Conservation (phyloP, 192 early-diverging fungal genomes). For the Dispira simplex region DNA sequence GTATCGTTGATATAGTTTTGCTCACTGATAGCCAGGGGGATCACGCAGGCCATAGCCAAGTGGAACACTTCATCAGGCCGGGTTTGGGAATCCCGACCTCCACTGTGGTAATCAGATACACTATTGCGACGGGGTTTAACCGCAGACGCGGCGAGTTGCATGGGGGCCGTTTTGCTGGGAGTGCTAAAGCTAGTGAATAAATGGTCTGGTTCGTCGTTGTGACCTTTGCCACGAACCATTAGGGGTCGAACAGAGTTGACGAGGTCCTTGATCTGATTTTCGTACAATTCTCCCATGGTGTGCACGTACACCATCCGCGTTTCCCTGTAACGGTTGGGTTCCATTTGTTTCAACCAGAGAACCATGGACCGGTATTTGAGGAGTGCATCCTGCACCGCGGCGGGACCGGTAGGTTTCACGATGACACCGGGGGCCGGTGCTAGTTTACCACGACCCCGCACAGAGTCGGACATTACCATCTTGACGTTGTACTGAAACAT, state of each 20-base stretch:
- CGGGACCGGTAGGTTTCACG: slow-evolving; percentile 32
- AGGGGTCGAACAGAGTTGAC: slow-evolving; percentile 4
- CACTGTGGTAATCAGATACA: neutral
- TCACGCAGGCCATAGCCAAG: slow-evolving; percentile 40
- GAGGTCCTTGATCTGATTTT: slow-evolving; percentile 2
- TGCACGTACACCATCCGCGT: slow-evolving; percentile 29
- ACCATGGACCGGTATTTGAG: slow-evolving; percentile 48
- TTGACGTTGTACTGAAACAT: slow-evolving; percentile 51
- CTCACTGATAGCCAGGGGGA: slow-evolving; percentile 57
- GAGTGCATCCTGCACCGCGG: slow-evolving; percentile 42
- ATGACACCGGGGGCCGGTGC: slow-evolving; percentile 22
- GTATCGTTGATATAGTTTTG: slow-evolving; percentile 87
- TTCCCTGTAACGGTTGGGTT: slow-evolving; percentile 50
- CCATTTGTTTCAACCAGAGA: slow-evolving; percentile 60
- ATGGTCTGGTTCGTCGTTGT: slow-evolving; percentile 2
- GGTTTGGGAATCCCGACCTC: neutral
- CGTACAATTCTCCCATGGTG: slow-evolving; percentile 3
- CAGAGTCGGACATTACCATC: slow-evolving; percentile 30
- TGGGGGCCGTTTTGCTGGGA: slow-evolving; percentile 1
- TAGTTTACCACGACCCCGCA: slow-evolving; percentile 18
- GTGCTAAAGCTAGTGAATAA: slow-evolving; percentile 2
- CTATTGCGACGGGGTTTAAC: neutral
- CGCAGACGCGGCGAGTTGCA: neutral
- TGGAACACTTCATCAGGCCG: slow-evolving; percentile 23
- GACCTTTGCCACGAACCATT: neutral